These are phyloP conservation scores for Ustilago curta DNA, from an alignment of 1,284 basidiomycete species.

Conservation along the genomic window DNA sequence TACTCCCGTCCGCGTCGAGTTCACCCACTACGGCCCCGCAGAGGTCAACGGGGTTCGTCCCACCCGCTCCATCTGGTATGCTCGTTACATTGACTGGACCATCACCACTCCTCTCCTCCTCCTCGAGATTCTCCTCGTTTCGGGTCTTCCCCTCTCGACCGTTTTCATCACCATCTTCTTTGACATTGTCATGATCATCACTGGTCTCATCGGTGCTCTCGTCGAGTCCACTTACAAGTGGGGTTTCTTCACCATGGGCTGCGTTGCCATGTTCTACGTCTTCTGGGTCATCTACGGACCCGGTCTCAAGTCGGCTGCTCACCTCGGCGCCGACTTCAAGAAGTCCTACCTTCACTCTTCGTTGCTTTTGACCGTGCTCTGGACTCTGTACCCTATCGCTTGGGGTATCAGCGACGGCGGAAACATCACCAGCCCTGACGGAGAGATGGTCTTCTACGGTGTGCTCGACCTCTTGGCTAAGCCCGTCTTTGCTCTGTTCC, in stretches of 20 bases:
- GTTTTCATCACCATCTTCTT: constrained; percentile 75
- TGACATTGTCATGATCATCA: constrained; percentile 72
- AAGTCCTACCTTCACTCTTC: constrained; percentile 71
- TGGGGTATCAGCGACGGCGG: constrained; percentile 73
- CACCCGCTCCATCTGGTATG: constrained; percentile 75
- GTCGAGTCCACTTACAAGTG: constrained; percentile 74
- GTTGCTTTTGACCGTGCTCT: constrained; percentile 52
- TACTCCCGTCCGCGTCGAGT: constrained; percentile 73
- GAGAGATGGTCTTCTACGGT: constrained; percentile 75
- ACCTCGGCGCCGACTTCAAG: constrained; percentile 70
- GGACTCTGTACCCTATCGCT: constrained; percentile 66
- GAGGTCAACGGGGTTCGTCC: constrained; percentile 36
- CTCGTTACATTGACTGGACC: constrained; percentile 64
- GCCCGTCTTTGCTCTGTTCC: constrained; percentile 63
- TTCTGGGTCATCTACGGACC: constrained; percentile 67
- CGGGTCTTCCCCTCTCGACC: constrained; percentile 73
- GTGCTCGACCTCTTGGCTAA: constrained; percentile 74
- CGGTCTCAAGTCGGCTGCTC: constrained; percentile 69
- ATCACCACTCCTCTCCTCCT: constrained; percentile 75
- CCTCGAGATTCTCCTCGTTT: constrained; percentile 73
- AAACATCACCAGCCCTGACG: constrained; percentile 72
- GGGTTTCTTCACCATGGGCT: constrained; percentile 71
- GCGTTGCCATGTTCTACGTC: constrained; percentile 71
- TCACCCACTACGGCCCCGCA: constrained; percentile 67
- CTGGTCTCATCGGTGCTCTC: constrained; percentile 74